These are phyloP conservation scores for Aspergillus ochraceus DNA, from an alignment of 2,329 filamentous ascomycete genomes.

Conservation along the genomic window DNA sequence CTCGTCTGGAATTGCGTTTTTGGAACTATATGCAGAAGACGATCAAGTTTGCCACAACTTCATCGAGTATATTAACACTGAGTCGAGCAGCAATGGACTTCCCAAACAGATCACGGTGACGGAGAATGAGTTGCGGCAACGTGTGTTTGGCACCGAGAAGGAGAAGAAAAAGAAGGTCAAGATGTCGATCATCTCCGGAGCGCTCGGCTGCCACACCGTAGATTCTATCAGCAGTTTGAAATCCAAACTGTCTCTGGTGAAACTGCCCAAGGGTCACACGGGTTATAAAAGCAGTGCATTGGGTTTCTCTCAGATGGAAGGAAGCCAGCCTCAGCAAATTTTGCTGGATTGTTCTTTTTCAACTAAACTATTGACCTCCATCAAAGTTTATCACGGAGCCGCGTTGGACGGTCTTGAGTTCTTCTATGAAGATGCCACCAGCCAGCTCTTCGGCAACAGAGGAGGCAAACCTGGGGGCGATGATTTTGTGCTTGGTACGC, in stretches of 20 bases:
- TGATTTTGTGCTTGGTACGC: slow-evolving; percentile 74
- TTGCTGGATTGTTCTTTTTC: slow-evolving; percentile 70
- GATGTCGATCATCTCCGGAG: slow-evolving; percentile 73
- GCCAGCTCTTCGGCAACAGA: slow-evolving; percentile 81
- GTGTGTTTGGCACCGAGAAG: slow-evolving; percentile 67
- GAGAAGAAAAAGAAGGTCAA: slow-evolving; percentile 67
- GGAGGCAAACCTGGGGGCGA: slow-evolving; percentile 70
- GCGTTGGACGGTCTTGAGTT: slow-evolving; percentile 88
- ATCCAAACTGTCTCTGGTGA: slow-evolving; percentile 71
- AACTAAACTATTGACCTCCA: slow-evolving; percentile 71
- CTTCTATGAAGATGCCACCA: slow-evolving; percentile 81
- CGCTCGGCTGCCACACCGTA: slow-evolving; percentile 71
- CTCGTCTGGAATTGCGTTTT: slow-evolving; percentile 76
- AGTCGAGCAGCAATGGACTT: slow-evolving; percentile 56
- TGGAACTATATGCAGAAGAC: slow-evolving; percentile 79
- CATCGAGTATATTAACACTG: slow-evolving; percentile 73
- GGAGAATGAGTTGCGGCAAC: slow-evolving; percentile 71
- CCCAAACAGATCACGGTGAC: slow-evolving; percentile 73
- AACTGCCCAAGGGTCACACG: slow-evolving; percentile 70
- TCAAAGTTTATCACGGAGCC: slow-evolving; percentile 74
- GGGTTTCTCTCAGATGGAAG: slow-evolving; percentile 70
- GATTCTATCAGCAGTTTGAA: slow-evolving; percentile 72
- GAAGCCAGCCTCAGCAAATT: slow-evolving; percentile 68
- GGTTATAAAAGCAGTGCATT: slow-evolving; percentile 76
- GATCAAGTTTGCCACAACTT: slow-evolving; percentile 77